Percentiles rank a stretch among this genome's conserved stretches.
These are phyloP conservation scores for Arthrobotrys megalospora DNA, from an alignment of 2,329 filamentous ascomycete genomes.

Conservation along the genomic window DNA sequence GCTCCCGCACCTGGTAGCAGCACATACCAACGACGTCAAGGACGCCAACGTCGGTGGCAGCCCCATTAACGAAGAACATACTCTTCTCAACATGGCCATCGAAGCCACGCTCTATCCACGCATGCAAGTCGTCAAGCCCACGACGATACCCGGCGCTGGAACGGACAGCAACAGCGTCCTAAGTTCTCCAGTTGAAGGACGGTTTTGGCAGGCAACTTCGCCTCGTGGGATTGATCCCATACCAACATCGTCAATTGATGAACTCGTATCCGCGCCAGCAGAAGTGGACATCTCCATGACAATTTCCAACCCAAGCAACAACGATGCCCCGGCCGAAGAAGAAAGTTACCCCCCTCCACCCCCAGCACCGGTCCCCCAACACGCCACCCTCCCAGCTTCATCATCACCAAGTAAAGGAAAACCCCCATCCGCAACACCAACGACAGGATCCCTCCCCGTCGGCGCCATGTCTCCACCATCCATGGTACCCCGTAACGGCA, in stretches of 20 bases:
- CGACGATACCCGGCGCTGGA: neutral
- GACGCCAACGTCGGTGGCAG: neutral
- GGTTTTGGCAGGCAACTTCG: constrained; percentile 25
- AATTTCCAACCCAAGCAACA: neutral
- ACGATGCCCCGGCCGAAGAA: constrained; percentile 4
- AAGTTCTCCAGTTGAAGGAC: constrained; percentile 30
- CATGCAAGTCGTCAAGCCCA: constrained; percentile 57
- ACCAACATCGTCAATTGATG: constrained; percentile 30
- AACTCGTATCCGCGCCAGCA: neutral
- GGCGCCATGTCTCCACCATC: constrained; percentile 51
- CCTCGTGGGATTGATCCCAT: neutral
- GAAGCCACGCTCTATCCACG: constrained; percentile 50
- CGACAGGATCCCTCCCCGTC: neutral
- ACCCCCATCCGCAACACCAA: neutral
- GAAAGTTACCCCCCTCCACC: constrained; percentile 42
- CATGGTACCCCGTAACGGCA: neutral
- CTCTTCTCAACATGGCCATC: constrained; percentile 47
- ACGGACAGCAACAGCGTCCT: constrained; percentile 38
- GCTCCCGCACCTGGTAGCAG: constrained; percentile 62
- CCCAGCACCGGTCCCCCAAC: constrained; percentile 50
- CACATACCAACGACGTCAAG: constrained; percentile 18
- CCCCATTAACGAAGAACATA: constrained; percentile 10
- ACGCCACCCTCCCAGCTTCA: constrained; percentile 41
- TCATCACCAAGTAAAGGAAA: constrained; percentile 35
- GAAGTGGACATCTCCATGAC: constrained; percentile 39